Percentiles rank a stretch among this genome's conserved stretches.
Evolutionary conservation across 2,329 filamentous ascomycete species (phyloP).

Genomic region (Zymoseptoria pseudotritici): DNA sequence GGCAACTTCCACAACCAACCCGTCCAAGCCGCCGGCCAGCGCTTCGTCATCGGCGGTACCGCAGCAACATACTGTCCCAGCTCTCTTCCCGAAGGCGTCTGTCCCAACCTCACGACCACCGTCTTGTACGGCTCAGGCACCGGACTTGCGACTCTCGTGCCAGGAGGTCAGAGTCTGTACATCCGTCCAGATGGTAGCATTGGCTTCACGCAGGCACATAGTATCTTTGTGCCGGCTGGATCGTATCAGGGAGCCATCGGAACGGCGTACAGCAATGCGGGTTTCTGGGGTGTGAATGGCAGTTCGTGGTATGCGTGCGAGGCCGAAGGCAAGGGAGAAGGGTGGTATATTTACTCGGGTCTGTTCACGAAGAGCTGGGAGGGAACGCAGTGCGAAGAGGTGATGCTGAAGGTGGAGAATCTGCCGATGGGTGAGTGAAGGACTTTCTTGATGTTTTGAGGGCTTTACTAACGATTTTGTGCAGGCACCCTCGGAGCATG

Average conservation of each 20-base stretch:
- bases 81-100: not conserved
- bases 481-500: not conserved
- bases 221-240: not conserved
- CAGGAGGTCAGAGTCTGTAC: slow-evolving; percentile 19
- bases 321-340: not conserved
- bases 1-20: not conserved
- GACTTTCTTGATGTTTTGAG: not conserved
- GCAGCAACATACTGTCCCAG: not conserved
- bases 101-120: not conserved
- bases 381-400: not conserved
- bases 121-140: slow-evolving; percentile 1
- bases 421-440: not conserved
- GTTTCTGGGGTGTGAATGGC: slow-evolving; percentile 12
- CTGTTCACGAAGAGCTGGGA: not conserved
- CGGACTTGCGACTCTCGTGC: slow-evolving; percentile 11
- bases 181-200: slow-evolving; percentile 15
- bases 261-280: slow-evolving; percentile 12
- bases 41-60: not conserved
- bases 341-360: not conserved
- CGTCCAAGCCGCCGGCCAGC: not conserved
- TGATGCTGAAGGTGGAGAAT: not conserved
- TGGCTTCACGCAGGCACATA: slow-evolving; percentile 16
- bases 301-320: slow-evolving; percentile 14
- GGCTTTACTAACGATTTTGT: not conserved
- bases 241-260: slow-evolving; percentile 6